These are phyloP conservation scores for Adenanthera pavonina DNA, from an alignment of 306 rosid genomes.

Conservation along the genomic window DNA sequence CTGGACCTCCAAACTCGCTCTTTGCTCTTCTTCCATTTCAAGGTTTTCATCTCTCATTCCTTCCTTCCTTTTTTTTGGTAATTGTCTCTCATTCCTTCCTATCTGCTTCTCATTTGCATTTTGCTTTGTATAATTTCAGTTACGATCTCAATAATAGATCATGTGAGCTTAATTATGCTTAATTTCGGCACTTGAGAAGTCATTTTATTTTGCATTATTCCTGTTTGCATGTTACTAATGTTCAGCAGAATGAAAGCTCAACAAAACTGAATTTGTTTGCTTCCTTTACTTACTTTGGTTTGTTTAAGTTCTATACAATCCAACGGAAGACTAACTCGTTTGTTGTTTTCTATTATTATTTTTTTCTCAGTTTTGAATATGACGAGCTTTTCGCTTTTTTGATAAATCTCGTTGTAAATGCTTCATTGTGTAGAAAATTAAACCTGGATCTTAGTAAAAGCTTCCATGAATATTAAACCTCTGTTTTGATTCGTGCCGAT, in stretches of 20 bases:
- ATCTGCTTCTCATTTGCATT: neutral
- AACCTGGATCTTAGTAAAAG: neutral
- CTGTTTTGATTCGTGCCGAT: neutral
- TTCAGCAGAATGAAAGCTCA: neutral
- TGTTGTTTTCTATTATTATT: neutral
- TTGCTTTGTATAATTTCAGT: neutral
- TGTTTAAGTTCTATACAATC: neutral
- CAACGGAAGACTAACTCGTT: neutral
- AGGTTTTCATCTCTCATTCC: conserved; percentile 32
- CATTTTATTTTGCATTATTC: neutral
- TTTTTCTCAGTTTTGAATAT: too few species aligned
- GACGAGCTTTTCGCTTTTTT: neutral
- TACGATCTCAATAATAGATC: neutral
- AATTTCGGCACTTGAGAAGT: neutral
- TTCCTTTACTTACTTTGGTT: neutral
- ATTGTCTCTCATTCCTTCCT: neutral
- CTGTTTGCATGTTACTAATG: conserved; percentile 3
- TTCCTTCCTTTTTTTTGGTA: neutral
- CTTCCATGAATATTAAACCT: neutral
- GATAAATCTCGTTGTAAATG: neutral
- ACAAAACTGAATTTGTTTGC: neutral
- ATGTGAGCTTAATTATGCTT: neutral
- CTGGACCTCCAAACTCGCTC: conserved; percentile 13
- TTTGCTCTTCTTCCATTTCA: conserved; percentile 6
- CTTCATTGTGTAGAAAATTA: neutral